Base-by-base conservation (phyloP, 176 grass and related monocot genomes). In the Paspalum notatum region DNA sequence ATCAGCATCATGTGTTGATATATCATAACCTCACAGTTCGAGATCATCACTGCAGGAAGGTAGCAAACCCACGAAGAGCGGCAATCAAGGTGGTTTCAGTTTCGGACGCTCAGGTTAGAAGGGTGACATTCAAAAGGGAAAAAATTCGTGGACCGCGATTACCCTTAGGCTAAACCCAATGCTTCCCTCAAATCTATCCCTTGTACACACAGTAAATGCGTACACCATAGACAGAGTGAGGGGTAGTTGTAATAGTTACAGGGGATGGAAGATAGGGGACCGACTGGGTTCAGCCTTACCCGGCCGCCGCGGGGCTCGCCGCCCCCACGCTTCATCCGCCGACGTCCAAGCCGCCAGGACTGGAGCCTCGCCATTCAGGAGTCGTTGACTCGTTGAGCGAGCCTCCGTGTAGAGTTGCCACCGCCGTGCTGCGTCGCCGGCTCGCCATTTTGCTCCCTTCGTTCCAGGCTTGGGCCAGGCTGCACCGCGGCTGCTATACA, bases 311-410 rank as follows among this genome's bases (percentile, higher is more conserved):
- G 65, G 37, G 65, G 20, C 44, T 68, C 65, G 40, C 38, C 18
- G 22, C 56, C 56, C 12, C 55, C n/a, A 21, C 9, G 55, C 55
- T 58, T 12, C 63, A 39, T n/a, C 64, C 40, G 10, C 40, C 40
- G 9, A 44, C 41, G 6, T 44, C 65, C 40, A 5, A 45, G 0
- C 40, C 41, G 38, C 63, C 18, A 4, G 63, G 16, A 18, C 10
- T 5, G 65, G 20, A 68, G 10, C 65, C 40, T 68, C 41, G 20
- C 65, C 20, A 44, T 13, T 44, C 65, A 45, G 3, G 5, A 18
- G 41, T 20, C 66, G 42, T 14, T 68, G 66, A 68, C 65, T 68
- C 10, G 40, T 22, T 68, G 62, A 66, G n/a, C n/a, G n/a, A n/a
- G 62, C 57, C 57, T 26, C 55, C 55, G 20, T 22, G 22, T 0